Evolutionary conservation across 1,139 yeast genomes (phyloP).

Genomic region (Scheffersomyces insectosa): DNA sequence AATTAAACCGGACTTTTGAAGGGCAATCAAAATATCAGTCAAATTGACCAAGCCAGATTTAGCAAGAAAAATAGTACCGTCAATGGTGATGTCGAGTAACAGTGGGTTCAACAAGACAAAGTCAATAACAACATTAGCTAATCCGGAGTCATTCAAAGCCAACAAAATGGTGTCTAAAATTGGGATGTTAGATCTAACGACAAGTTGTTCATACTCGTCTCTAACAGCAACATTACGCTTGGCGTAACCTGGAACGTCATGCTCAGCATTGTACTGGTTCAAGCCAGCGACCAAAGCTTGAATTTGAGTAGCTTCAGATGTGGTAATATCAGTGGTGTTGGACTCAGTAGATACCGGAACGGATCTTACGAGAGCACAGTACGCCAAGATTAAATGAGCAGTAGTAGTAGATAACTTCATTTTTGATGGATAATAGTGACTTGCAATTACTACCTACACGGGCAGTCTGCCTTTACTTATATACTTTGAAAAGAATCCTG

Average conservation of each 20-base stretch:
- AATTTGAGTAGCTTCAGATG: conserved; percentile 2
- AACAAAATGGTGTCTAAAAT: conserved; percentile 24
- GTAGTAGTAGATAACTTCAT: conserved; percentile 11
- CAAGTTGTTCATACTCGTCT: conserved; percentile 6
- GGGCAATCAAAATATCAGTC: conserved; percentile 27
- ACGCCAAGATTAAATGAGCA: conserved; percentile 10
- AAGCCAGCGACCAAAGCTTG: conserved; percentile 9
- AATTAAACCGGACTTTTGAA: conserved; percentile 30
- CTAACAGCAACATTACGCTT: background rate
- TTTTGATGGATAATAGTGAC: background rate
- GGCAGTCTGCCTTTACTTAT: too few species aligned
- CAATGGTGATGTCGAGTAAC: conserved; percentile 23
- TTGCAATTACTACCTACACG: too few species aligned
- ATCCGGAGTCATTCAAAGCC: conserved; percentile 22
- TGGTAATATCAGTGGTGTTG: background rate
- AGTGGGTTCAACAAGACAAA: conserved; percentile 25
- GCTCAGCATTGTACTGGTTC: conserved; percentile 7
- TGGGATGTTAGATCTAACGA: conserved; percentile 19
- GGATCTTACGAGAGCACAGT: conserved; percentile 9
- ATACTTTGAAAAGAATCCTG: too few species aligned
- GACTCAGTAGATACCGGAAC: conserved; percentile 5
- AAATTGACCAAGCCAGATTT: conserved; percentile 22
- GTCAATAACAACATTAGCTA: conserved; percentile 27
- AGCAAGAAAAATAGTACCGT: conserved; percentile 25
- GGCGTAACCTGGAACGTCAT: conserved; percentile 2